These are phyloP conservation scores for Acaromyces ingoldii DNA, from an alignment of 1,284 basidiomycete genomes.

Conservation along the genomic window DNA sequence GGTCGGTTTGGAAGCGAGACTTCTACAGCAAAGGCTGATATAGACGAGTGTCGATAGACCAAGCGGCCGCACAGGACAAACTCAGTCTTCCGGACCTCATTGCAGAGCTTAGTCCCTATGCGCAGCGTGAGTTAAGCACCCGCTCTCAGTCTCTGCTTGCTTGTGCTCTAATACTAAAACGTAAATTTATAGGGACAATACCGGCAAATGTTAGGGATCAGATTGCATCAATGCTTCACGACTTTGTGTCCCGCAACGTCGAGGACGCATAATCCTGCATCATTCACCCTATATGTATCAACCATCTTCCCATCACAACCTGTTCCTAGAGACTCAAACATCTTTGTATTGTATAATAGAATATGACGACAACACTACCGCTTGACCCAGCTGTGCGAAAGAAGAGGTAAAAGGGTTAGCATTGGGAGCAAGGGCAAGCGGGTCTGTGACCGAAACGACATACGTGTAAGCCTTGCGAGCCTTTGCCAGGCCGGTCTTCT, in stretches of 20 bases:
- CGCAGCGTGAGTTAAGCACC: conserved; percentile 2
- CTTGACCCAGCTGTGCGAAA: conserved; percentile 88
- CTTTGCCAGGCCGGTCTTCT: conserved; percentile 88
- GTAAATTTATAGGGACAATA: neutral
- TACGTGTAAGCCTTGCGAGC: conserved; percentile 66
- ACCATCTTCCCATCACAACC: neutral
- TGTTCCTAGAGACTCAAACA: neutral
- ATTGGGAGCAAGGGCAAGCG: conserved; percentile 10
- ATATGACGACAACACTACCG: conserved; percentile 57
- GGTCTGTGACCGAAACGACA: too few relatives aligned
- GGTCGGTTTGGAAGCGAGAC: neutral
- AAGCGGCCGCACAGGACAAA: neutral
- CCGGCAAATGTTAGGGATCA: neutral
- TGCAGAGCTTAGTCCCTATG: neutral
- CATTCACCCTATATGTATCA: neutral
- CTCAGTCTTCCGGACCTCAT: conserved; percentile 1
- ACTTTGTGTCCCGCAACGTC: conserved; percentile 5
- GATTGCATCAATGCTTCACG: neutral
- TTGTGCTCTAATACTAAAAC: neutral
- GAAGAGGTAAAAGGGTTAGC: conserved; percentile 6
- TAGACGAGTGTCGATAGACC: neutral
- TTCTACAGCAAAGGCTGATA: neutral
- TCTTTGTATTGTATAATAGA: neutral
- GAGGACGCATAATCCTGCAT: conserved; percentile 1
- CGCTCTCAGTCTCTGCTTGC: neutral